Conservation (phyloP, 2,329 filamentous ascomycete genomes). For the Beauveria sp. region DNA sequence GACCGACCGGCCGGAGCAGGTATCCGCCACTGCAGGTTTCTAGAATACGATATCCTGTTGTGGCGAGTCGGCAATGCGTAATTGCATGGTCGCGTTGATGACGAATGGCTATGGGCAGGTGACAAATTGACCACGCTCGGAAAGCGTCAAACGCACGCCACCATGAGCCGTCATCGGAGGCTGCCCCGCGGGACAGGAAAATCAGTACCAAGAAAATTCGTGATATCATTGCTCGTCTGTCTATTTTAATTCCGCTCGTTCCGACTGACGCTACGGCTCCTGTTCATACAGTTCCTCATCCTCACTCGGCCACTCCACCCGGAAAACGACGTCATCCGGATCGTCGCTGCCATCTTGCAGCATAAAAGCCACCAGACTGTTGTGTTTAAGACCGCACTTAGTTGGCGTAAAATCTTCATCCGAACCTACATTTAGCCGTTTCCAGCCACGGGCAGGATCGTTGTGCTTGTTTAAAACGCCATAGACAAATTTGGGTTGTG, state of each 20-base stretch:
- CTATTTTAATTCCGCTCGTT: neutral
- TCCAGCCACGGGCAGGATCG: conserved; percentile 44
- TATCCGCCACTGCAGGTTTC: neutral
- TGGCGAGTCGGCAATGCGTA: neutral
- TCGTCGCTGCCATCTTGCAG: conserved; percentile 33
- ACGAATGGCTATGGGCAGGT: conserved; percentile 1
- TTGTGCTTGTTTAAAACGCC: conserved; percentile 36
- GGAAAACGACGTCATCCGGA: conserved; percentile 31
- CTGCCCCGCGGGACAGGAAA: neutral
- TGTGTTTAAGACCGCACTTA: conserved; percentile 37
- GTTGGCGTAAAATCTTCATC: conserved; percentile 31
- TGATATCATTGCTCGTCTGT: neutral
- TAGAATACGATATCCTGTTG: neutral
- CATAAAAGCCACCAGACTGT: conserved; percentile 41
- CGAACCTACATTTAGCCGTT: conserved; percentile 30
- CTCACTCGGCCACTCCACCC: conserved; percentile 39
- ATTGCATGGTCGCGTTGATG: neutral
- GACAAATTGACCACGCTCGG: neutral
- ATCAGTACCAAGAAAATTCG: neutral
- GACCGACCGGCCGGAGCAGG: neutral
- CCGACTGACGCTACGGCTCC: neutral
- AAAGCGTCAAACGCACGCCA: neutral
- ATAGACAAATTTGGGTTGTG: conserved; percentile 36
- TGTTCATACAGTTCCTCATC: conserved; percentile 28
- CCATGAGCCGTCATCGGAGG: conserved; percentile 5